Conservation (phyloP, 2,329 filamentous ascomycete species). For the Furcasterigmium sp. region DNA sequence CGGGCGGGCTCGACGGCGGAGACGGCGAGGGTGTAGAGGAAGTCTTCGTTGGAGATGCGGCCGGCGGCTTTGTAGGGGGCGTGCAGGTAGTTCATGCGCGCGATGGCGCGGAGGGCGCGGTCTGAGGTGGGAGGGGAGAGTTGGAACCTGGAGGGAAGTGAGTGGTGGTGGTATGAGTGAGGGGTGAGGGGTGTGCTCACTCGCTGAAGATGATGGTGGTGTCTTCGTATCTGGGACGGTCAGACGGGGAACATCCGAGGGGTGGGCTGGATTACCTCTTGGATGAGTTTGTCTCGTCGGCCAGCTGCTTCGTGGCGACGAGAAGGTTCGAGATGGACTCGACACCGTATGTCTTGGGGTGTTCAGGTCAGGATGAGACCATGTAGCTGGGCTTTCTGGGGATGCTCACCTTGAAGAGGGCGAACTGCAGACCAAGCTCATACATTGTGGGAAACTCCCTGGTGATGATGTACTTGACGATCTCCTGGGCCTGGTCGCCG, state of each 20-base stretch:
- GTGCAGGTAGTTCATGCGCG: slow-evolving; percentile 35
- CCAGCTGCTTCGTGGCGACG: slow-evolving; percentile 27
- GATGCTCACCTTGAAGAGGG: slow-evolving; percentile 30
- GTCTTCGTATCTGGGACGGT: slow-evolving; percentile 31
- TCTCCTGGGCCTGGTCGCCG: slow-evolving; percentile 36
- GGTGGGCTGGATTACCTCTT: slow-evolving; percentile 24
- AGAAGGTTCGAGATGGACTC: slow-evolving; percentile 30
- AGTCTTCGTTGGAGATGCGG: slow-evolving; percentile 29
- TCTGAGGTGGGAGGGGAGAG: background rate
- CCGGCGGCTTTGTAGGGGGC: slow-evolving; percentile 26
- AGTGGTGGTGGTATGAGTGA: slow-evolving; percentile 23
- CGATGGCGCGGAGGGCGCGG: slow-evolving; percentile 26
- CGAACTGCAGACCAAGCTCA: slow-evolving; percentile 29
- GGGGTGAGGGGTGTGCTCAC: slow-evolving; percentile 18
- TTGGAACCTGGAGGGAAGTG: background rate
- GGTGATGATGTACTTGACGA: slow-evolving; percentile 27
- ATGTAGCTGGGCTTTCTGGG: no score
- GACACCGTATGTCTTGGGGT: slow-evolving; percentile 31
- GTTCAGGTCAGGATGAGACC: background rate
- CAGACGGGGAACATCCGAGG: background rate
- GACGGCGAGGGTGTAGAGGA: slow-evolving; percentile 40
- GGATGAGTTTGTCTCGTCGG: slow-evolving; percentile 20
- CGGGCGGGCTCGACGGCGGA: slow-evolving; percentile 61
- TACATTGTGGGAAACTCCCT: slow-evolving; percentile 33
- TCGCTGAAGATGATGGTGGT: slow-evolving; percentile 30